Conservation (phyloP, 805 yeast genomes). For the Hanseniaspora pseudoguilliermondii region DNA sequence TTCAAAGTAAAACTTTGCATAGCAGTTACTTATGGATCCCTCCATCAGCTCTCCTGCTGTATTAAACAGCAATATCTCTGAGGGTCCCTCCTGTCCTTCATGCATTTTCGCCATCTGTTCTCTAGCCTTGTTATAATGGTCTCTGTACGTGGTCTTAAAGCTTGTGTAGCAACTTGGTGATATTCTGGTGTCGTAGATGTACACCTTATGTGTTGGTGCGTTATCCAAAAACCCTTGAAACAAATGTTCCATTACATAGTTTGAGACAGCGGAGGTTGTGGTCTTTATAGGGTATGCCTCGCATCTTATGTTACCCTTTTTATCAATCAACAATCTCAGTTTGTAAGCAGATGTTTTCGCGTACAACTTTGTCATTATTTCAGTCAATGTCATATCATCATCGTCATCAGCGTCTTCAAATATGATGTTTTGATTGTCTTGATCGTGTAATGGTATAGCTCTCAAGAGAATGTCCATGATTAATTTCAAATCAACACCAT, state of each 20-base stretch:
- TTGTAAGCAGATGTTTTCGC: slow-evolving; percentile 32
- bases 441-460: slow-evolving; percentile 21
- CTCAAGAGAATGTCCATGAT: slow-evolving; percentile 33
- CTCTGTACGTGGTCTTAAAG: slow-evolving; percentile 71
- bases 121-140: slow-evolving; percentile 52
- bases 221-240: slow-evolving; percentile 21
- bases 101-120: slow-evolving; percentile 29
- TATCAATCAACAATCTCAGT: slow-evolving; percentile 35
- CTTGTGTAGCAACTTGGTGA: slow-evolving; percentile 65
- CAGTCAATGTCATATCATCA: slow-evolving; percentile 12
- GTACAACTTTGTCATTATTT: slow-evolving; percentile 17
- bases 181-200: slow-evolving; percentile 42
- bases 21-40: slow-evolving; percentile 59
- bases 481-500: slow-evolving; percentile 31
- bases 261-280: slow-evolving; percentile 1
- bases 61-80: slow-evolving; percentile 65
- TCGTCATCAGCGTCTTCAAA: slow-evolving; percentile 3
- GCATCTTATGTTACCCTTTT: slow-evolving; percentile 27
- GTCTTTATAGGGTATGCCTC: slow-evolving; percentile 28
- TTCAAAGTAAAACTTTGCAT: slow-evolving; percentile 35
- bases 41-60: slow-evolving; percentile 52
- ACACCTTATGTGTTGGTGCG: slow-evolving; percentile 42
- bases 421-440: background rate
- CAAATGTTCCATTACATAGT: slow-evolving; percentile 23
- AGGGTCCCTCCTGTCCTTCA: slow-evolving; percentile 28